Base-by-base conservation (phyloP, 805 yeast species). In the Ascoidea rubescens region DNA sequence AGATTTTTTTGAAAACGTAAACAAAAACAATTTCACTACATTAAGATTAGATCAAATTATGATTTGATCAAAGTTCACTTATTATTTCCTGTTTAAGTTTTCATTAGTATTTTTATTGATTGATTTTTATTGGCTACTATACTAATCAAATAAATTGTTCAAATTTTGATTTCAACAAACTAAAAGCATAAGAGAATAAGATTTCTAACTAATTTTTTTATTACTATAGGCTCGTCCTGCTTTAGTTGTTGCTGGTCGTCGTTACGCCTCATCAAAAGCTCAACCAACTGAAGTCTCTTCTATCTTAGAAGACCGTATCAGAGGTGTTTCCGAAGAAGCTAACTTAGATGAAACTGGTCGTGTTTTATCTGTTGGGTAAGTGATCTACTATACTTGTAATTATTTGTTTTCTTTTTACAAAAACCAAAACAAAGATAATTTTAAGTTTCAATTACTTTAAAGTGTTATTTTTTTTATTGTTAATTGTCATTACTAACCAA, bases 241-340 rank as follows among this genome's bases (percentile, higher is more conserved):
- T 56, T 66, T 74, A 64, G 64, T 75, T 63, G 74, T 78, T 67
- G 79, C 84, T 62, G 80, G 79, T 66, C 82, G 89, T 69, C 83
- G 96, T 75, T 87, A 80, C 71, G 97, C 97, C 68, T 80, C 90
- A 55, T 90, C 93, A 62, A 93, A 93, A 83, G 93, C 98, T 68
- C 89, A 95, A 65, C 98, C 99, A 71, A 93, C 98, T 63, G 99
- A 93, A 79, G 99, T 93, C 62, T 90, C 99, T 63, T 88, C 98
- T 56, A 93, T 93, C 77, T 83, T 93, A 70, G 99, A 93, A 80
- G 96, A 93, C 75, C 89, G 95, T 78, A 93, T 93, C 79, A 90
- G 96, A 80, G 99, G 99, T 77, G 95, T 91, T 66, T 82, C 96
- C 60, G 93, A 88, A 68, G 98, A 91, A 75, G 87, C 96, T 66